Evolutionary conservation across 805 yeast species (phyloP), one percentile per base, ranked within the genome.

Genomic region (Candida ponderosae): DNA sequence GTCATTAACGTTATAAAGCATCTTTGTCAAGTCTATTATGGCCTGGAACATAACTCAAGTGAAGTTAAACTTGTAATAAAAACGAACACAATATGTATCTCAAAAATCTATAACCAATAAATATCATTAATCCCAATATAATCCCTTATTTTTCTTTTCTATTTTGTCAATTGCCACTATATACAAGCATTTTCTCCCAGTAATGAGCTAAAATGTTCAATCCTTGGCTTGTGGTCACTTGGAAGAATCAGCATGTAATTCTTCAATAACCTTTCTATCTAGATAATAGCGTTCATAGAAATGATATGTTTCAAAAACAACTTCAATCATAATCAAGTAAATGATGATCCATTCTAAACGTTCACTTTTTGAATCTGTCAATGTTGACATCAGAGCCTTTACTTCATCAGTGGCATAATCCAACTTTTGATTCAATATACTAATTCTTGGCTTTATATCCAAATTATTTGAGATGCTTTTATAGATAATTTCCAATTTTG

Each of bases 321-420:
- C 95, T 53, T 89, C 97, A 34, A 89, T 76, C 70, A 83, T 70
- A 42, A 89, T 89, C 46, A 89, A 65, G 20, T 79, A 66, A 37
- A 89, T 86, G 47, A 89, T 87, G 56, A 87, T 81, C 94, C 94
- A 84, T 55, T 89, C 97, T 32, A 89, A 63, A 17, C 87, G 64
- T 4, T 85, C 72, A 26, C 90, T 72, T 42, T 81, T 83, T 47
- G 78, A 76, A 48, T 88, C 95, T 39, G 78, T 81, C 42, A 87
- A 56, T 4, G 87, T 81, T 17, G 81, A 73, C 44, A 88, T 66
- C 28, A 89, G 63, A 3, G 88, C 89, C 11, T 86, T 70, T 14
- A 86, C 82, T 53, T 88, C 95, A 43, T 89, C 96, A 0, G 94
- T 79, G 2, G 94, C 87, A 59, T 89, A 89, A 56, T 89, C 97